Conservation (phyloP, 2,329 filamentous ascomycete genomes). For the Dactylonectria macrodidyma region DNA sequence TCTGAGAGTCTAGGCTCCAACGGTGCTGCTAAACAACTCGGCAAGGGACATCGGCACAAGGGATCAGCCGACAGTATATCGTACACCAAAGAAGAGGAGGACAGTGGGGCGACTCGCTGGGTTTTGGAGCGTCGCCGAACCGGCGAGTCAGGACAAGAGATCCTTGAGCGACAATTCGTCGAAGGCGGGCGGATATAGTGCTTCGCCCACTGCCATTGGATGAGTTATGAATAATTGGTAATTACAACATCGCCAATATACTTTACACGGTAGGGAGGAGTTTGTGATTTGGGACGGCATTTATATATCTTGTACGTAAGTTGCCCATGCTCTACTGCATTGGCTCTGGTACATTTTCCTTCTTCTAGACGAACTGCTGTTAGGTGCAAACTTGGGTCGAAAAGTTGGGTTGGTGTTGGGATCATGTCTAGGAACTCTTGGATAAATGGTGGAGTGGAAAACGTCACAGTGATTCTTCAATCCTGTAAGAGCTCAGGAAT, state of each 20-base stretch:
- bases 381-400: constrained; percentile 19
- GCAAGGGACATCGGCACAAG: constrained; percentile 64
- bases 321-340: constrained; percentile 24
- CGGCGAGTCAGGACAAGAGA: constrained; percentile 75
- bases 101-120: constrained; percentile 74
- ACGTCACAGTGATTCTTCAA: background rate
- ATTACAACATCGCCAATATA: constrained; percentile 16
- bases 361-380: constrained; percentile 13
- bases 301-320: constrained; percentile 35
- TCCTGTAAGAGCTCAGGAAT: constrained; percentile 23
- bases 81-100: constrained; percentile 77
- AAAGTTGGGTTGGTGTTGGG: constrained; percentile 39
- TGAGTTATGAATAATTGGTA: constrained; percentile 28
- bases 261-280: constrained; percentile 33
- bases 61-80: constrained; percentile 78
- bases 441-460: constrained; percentile 1
- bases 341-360: constrained; percentile 15
- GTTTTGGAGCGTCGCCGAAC: constrained; percentile 78
- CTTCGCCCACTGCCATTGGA: constrained; percentile 8
- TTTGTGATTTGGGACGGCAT: constrained; percentile 33
- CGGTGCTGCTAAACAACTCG: constrained; percentile 31
- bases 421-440: constrained; percentile 23
- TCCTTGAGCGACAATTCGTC: constrained; percentile 76
- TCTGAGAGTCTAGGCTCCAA: constrained; percentile 31
- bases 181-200: constrained; percentile 66